phyloP scores from a whole-genome alignment of 129 eudicot species.

The Flaveria robusta region DNA sequence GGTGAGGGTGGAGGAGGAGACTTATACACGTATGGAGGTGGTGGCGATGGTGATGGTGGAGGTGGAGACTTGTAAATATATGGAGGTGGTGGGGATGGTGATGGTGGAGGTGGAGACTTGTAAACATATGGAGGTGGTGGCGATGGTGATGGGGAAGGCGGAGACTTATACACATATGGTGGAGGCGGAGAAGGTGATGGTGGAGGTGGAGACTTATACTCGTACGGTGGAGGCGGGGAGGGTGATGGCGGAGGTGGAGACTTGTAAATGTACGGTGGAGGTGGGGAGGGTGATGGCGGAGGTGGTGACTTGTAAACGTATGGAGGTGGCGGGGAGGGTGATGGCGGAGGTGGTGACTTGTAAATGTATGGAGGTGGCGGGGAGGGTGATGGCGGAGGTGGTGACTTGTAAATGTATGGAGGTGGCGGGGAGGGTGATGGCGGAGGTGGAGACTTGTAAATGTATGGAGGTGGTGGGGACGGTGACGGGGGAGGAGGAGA shows the following conservation, averaged over 20 bases:
- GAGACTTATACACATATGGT: constrained; percentile 4
- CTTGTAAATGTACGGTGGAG: not conserved
- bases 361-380: constrained; percentile 28
- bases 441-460: constrained; percentile 6
- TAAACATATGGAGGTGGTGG: constrained; percentile 19
- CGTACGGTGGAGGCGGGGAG: constrained; percentile 1
- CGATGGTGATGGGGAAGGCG: constrained; percentile 1
- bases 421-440: constrained; percentile 37
- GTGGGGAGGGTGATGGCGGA: constrained; percentile 15
- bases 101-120: constrained; percentile 21
- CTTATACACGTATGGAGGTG: not conserved
- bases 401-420: constrained; percentile 16
- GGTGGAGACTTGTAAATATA: not conserved
- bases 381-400: constrained; percentile 28
- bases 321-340: constrained; percentile 11
- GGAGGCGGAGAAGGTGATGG: constrained; percentile 18
- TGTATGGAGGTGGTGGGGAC: not conserved
- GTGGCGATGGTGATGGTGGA: not conserved
- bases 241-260: constrained; percentile 32
- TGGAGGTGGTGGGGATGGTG: constrained; percentile 13
- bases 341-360: constrained; percentile 36
- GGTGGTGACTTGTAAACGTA: constrained; percentile 17
- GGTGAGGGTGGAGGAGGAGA: constrained; percentile 19
- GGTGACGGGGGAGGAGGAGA: constrained; percentile 27
- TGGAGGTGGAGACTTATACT: constrained; percentile 18